Conservation (phyloP, 768 basidiomycete genomes). For the Kwoniella sp. region DNA sequence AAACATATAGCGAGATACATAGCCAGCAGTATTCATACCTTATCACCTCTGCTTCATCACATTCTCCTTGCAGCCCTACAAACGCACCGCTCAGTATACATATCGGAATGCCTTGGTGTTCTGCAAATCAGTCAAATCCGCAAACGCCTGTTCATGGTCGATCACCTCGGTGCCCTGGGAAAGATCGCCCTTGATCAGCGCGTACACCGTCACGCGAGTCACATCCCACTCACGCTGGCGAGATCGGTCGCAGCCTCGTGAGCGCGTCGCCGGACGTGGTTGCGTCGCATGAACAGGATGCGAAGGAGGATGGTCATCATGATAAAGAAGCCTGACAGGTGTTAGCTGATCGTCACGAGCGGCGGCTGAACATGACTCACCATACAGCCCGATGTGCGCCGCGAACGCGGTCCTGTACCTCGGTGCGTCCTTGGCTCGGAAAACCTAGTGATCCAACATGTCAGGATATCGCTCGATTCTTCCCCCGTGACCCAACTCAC, state of each 20-base stretch:
- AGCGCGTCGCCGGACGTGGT: slow-evolving; percentile 42
- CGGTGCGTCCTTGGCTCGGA: slow-evolving; percentile 53
- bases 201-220: no score
- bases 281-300: slow-evolving; percentile 54
- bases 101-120: slow-evolving; percentile 53
- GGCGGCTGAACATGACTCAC: slow-evolving; percentile 14
- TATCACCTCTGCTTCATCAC: neutral
- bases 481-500: slow-evolving; percentile 1
- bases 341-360: neutral
- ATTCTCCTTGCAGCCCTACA: neutral
- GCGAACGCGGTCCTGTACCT: slow-evolving; percentile 56
- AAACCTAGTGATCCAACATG: slow-evolving; percentile 12
- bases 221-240: neutral
- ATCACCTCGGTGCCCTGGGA: slow-evolving; percentile 13
- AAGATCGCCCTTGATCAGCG: neutral
- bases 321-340: slow-evolving; percentile 50
- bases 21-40: no score
- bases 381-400: slow-evolving; percentile 56
- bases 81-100: slow-evolving; percentile 12
- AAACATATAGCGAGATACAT: no score
- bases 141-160: slow-evolving; percentile 54
- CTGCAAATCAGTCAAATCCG: slow-evolving; percentile 56
- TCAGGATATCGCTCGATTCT: neutral
- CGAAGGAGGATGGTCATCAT: slow-evolving; percentile 53
- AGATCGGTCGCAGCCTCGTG: slow-evolving; percentile 6